Evolutionary conservation across 1,284 basidiomycete species (phyloP).

Genomic region (Tausonia pullulans): DNA sequence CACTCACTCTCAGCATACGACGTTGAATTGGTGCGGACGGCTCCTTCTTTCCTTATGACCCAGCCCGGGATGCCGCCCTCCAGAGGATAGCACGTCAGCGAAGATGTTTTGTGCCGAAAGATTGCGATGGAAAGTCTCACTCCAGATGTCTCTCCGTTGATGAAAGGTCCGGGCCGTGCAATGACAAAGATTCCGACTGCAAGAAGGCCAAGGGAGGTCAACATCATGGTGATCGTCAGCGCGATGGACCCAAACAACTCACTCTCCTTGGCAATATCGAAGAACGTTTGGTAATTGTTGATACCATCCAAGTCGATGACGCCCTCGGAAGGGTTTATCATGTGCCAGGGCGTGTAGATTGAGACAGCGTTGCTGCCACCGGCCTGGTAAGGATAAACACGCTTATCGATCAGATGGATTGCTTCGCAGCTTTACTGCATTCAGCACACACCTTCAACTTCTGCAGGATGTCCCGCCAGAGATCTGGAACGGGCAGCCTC

Average conservation of each 20-base stretch:
- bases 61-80: conserved; percentile 59
- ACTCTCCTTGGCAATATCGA: conserved; percentile 39
- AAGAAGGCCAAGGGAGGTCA: background rate
- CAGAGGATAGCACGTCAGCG: too few relatives aligned
- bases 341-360: conserved; percentile 47
- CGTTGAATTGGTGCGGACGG: conserved; percentile 52
- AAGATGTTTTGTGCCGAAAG: too few relatives aligned
- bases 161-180: conserved; percentile 40
- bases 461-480: conserved; percentile 73
- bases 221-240: background rate
- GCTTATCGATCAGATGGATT: background rate
- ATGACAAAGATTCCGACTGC: conserved; percentile 1
- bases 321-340: conserved; percentile 57
- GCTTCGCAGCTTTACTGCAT: background rate
- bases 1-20: conserved; percentile 41
- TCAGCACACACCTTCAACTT: conserved; percentile 44
- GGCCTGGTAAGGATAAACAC: conserved; percentile 31
- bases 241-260: background rate
- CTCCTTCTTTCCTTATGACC: conserved; percentile 56
- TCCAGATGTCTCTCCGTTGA: conserved; percentile 59
- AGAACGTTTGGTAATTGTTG: conserved; percentile 56
- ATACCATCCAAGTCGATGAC: conserved; percentile 58
- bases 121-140: conserved; percentile 23
- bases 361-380: conserved; percentile 66
- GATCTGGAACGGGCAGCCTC: conserved; percentile 59